Evolutionary conservation across 2,329 filamentous ascomycete species (phyloP).

Genomic region (Whalleya microplaca): DNA sequence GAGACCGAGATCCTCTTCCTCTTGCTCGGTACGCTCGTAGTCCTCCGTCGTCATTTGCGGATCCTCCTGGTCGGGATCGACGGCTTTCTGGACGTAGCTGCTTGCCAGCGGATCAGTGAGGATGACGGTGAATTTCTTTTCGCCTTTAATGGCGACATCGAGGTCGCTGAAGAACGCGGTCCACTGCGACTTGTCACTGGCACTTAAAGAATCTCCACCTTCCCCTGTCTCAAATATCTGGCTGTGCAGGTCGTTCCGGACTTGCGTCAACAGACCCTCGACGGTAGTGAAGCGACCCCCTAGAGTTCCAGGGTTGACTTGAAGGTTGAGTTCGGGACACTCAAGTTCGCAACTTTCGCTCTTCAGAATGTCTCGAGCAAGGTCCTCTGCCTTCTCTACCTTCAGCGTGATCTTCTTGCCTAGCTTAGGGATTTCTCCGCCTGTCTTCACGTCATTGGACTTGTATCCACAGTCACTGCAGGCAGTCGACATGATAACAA

Average conservation of each 20-base stretch:
- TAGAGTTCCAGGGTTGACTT: conserved; percentile 90
- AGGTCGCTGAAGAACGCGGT: conserved; percentile 78
- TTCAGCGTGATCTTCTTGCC: conserved; percentile 82
- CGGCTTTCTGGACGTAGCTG: conserved; percentile 91
- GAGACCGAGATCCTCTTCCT: conserved; percentile 90
- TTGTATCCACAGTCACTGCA: conserved; percentile 93
- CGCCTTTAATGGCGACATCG: conserved; percentile 76
- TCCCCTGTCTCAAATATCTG: conserved; percentile 82
- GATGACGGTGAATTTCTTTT: conserved; percentile 79
- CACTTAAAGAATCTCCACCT: conserved; percentile 79
- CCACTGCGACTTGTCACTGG: conserved; percentile 73
- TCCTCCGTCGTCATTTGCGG: conserved; percentile 80
- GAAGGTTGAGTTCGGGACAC: conserved; percentile 84
- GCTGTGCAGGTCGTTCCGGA: conserved; percentile 83
- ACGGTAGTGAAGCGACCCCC: conserved; percentile 97
- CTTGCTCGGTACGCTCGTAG: conserved; percentile 86
- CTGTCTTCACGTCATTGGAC: conserved; percentile 97
- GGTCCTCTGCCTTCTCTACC: conserved; percentile 71
- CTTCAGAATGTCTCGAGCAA: conserved; percentile 93
- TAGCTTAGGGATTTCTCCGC: conserved; percentile 84
- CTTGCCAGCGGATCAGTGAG: conserved; percentile 87
- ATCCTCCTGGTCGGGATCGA: conserved; percentile 71
- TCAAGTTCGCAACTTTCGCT: conserved; percentile 87
- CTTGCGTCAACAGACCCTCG: conserved; percentile 89
- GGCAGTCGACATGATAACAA: conserved; percentile 91